phyloP scores from a whole-genome alignment of 163 green algal genomes.

The Scenedesmus sp. region DNA sequence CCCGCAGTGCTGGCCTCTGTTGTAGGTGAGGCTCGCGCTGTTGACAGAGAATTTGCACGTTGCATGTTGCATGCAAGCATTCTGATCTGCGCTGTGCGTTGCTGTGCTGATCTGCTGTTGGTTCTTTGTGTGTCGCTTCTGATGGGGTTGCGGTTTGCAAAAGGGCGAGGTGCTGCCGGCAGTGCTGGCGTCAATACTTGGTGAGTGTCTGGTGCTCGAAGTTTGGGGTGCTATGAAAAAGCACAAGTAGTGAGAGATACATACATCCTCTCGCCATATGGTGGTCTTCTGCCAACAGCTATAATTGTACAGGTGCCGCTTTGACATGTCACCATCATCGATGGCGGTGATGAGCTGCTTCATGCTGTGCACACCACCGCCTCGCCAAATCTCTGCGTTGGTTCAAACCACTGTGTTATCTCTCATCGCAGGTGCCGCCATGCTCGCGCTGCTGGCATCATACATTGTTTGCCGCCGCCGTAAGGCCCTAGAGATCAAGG shows the following conservation, averaged over 20 bases:
- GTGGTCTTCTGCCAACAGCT: too few species aligned
- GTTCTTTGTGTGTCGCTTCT: too few species aligned
- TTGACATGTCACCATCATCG: too few species aligned
- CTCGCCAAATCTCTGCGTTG: too few species aligned
- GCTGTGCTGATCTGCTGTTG: too few species aligned
- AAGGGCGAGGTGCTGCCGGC: constrained; percentile 14
- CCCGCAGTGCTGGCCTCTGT: constrained; percentile 25
- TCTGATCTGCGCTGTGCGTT: too few species aligned
- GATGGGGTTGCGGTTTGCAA: neutral
- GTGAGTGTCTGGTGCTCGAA: neutral
- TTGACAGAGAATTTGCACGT: neutral
- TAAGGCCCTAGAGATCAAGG: neutral
- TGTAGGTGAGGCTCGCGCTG: neutral
- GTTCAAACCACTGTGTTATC: too few species aligned
- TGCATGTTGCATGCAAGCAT: neutral
- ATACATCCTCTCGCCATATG: neutral
- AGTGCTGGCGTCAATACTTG: constrained; percentile 15
- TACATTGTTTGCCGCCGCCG: neutral
- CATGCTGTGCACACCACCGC: too few species aligned
- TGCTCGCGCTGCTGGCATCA: neutral
- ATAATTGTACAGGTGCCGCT: too few species aligned
- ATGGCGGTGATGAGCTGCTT: too few species aligned
- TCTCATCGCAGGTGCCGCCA: neutral
- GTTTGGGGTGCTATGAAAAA: neutral
- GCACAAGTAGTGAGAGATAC: neutral